phyloP scores from a whole-genome alignment of 2,329 filamentous ascomycete species.

The Beauveria brongniartii region DNA sequence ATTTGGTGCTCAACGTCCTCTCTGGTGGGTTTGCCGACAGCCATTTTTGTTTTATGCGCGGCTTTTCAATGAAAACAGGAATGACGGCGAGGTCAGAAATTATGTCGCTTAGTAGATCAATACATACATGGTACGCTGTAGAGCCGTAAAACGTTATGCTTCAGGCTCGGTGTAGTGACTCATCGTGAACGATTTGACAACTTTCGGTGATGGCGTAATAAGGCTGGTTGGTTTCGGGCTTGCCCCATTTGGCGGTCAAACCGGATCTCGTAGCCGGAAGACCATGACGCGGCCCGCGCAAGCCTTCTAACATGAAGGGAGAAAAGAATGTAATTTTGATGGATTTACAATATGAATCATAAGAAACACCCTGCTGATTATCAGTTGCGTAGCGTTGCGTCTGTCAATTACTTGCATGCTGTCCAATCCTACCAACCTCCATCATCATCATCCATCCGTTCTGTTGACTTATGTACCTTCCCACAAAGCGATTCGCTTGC shows the following conservation, averaged over 20 bases:
- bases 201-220: not conserved
- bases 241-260: not conserved
- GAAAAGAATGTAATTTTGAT: not conserved
- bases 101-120: too few relatives aligned
- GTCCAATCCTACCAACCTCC: too few relatives aligned
- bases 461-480: too few relatives aligned
- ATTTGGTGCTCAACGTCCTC: not conserved
- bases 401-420: too few relatives aligned
- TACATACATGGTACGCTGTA: too few relatives aligned
- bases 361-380: too few relatives aligned
- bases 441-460: too few relatives aligned
- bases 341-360: not conserved
- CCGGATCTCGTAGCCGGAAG: not conserved
- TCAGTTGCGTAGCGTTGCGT: too few relatives aligned
- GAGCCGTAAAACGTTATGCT: too few relatives aligned
- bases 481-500: too few relatives aligned
- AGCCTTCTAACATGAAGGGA: not conserved
- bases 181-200: not conserved
- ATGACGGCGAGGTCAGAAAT: too few relatives aligned
- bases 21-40: not conserved
- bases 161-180: not conserved
- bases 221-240: not conserved
- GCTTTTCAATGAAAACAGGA: not conserved
- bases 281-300: not conserved
- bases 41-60: not conserved